These are phyloP conservation scores for Colletotrichum australisinense DNA, from an alignment of 2,329 filamentous ascomycete species.

Conservation along the genomic window DNA sequence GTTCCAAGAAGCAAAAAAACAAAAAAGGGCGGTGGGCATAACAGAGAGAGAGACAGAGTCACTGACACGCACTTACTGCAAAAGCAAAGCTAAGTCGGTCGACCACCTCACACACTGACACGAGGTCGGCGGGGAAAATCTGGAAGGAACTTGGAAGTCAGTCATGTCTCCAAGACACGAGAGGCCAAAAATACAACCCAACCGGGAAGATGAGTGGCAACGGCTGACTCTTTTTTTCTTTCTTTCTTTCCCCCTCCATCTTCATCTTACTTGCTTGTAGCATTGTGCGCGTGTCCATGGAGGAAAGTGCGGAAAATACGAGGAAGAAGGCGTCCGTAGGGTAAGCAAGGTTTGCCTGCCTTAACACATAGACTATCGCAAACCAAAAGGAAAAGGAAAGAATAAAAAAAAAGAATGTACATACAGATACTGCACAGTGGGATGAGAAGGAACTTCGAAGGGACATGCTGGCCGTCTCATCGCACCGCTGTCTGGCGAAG, in stretches of 20 bases:
- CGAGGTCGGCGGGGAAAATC: neutral
- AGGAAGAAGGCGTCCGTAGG: neutral
- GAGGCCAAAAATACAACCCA: neutral
- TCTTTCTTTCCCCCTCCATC: neutral
- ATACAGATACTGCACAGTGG: no score
- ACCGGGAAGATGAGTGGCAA: neutral
- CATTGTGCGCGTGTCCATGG: neutral
- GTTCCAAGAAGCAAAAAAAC: constrained; percentile 30
- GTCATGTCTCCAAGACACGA: neutral
- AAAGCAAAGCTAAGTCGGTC: constrained; percentile 29
- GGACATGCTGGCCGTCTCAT: no score
- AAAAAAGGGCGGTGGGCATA: constrained; percentile 34
- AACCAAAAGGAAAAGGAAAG: no score
- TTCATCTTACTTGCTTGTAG: neutral
- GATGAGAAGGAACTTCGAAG: no score
- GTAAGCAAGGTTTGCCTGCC: neutral
- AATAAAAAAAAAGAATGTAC: no score
- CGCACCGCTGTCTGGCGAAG: neutral
- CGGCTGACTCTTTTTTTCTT: neutral
- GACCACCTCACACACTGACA: constrained; percentile 11
- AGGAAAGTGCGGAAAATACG: neutral
- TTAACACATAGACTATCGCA: no score
- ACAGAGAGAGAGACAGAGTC: neutral
- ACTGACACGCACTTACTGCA: constrained; percentile 10
- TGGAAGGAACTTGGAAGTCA: neutral